Base-by-base conservation (phyloP, 2,329 filamentous ascomycete species). In the Penicillium sp. region DNA sequence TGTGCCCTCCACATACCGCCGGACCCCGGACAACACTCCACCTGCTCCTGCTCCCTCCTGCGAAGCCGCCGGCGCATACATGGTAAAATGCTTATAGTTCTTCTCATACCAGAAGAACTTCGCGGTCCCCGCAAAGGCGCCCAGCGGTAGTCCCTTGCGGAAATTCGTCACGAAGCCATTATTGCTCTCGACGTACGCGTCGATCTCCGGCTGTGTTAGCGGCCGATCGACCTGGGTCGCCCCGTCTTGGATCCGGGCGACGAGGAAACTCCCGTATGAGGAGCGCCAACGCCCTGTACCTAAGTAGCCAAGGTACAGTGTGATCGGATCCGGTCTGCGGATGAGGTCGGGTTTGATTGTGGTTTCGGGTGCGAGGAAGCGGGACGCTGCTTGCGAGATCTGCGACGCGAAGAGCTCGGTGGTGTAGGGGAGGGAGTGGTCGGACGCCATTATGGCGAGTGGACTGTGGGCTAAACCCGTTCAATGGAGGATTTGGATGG, bases 171-270 rank as follows among this genome's bases (percentile, higher is more conserved):
- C n/a, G 31, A 47, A 26, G 3, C 56, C 63, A 23, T 71, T 69
- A 52, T 56, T 45, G 47, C 67, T 62, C n/a, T 64, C 60, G 21
- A 72, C 68, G 41, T 75, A 66, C 21, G 70, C 71, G 62, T 78
- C 75, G 23, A 77, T 50, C 56, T 78, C 76, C 8, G 71, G 69
- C 59, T 78, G 76, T 2, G 73, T 76, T 3, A 69, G 69, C 7
- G 59, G 23, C 9, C 76, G 71, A 29, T 70, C 67, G 1, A 72
- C 60, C 5, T 71, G 9, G 19, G 70, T 62, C 21, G 67, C 67
- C 17, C 58, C 61, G 11, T 66, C 64, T 17, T 72, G 69, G 2
- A 74, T 56, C 7, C 70, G 69, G 2, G 65, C 41, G 5, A 31
- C 45, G 9, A 67, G 63, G 17, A 13, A 17, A 38, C 0, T 19